These are phyloP conservation scores for Lactarius hatsudake DNA, from an alignment of 768 basidiomycete species.

Conservation along the genomic window DNA sequence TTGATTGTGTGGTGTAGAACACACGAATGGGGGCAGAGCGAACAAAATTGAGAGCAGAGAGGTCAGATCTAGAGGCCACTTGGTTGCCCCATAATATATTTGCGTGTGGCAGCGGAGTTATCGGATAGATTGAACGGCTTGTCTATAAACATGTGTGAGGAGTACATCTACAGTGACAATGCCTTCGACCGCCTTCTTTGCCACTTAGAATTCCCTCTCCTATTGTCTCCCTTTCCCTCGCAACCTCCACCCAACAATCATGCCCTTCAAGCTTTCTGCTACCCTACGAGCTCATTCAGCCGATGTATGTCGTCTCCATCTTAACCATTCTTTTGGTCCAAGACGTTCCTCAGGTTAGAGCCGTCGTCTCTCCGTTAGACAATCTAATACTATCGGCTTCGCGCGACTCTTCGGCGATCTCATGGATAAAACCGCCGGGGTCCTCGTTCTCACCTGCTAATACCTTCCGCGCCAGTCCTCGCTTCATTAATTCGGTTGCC, in stretches of 20 bases:
- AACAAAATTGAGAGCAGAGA: background rate
- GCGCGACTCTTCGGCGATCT: constrained; percentile 86
- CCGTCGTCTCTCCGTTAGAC: constrained; percentile 70
- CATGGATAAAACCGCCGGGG: constrained; percentile 63
- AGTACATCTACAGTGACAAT: background rate
- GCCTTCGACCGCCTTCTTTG: constrained; percentile 11
- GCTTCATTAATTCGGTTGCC: constrained; percentile 79
- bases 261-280: constrained; percentile 79
- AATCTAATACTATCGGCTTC: constrained; percentile 85
- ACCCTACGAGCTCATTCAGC: constrained; percentile 65
- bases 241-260: constrained; percentile 30
- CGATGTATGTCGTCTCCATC: constrained; percentile 53
- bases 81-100: background rate
- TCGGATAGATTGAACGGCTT: background rate
- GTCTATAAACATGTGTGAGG: background rate
- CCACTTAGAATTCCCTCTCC: constrained; percentile 13
- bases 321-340: constrained; percentile 22
- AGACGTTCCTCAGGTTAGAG: constrained; percentile 66
- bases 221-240: constrained; percentile 18
- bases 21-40: background rate
- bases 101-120: background rate
- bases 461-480: constrained; percentile 61
- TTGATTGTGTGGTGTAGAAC: background rate
- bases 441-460: constrained; percentile 53
- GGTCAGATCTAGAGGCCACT: background rate